A percentile compares a stretch with the other conserved stretches of the same genome.
These are phyloP conservation scores for Annulohypoxylon stygium DNA, from an alignment of 495 filamentous ascomycete genomes.

Conservation along the genomic window DNA sequence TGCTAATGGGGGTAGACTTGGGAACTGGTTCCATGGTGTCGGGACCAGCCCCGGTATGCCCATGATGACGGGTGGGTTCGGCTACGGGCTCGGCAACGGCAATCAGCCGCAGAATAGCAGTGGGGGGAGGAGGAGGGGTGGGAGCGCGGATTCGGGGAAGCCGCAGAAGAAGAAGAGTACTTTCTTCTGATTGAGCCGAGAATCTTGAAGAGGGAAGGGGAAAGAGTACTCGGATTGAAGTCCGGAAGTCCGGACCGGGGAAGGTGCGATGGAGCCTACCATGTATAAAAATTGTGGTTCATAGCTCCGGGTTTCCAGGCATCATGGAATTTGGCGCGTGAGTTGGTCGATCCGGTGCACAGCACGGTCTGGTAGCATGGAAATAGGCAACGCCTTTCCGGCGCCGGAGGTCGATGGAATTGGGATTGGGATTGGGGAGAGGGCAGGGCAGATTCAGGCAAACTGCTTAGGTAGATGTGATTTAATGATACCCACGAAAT, in stretches of 20 bases:
- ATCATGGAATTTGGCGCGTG: neutral
- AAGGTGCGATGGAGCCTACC: neutral
- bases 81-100: constrained; percentile 10
- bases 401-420: neutral
- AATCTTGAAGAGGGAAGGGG: neutral
- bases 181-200: constrained; percentile 36
- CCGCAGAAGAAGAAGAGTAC: constrained; percentile 51
- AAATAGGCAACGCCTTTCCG: neutral
- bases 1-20: constrained; percentile 19
- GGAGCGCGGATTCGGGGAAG: constrained; percentile 44
- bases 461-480: constrained; percentile 15
- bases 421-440: neutral
- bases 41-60: constrained; percentile 22
- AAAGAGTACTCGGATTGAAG: neutral
- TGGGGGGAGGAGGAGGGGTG: constrained; percentile 38
- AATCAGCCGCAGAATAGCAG: constrained; percentile 11
- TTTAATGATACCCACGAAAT: constrained; percentile 49
- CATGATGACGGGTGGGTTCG: constrained; percentile 2
- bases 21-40: constrained; percentile 44
- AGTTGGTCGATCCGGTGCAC: neutral
- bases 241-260: no score
- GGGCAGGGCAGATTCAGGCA: constrained; percentile 11
- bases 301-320: neutral
- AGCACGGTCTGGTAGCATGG: neutral
- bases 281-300: constrained; percentile 1